A percentile compares a stretch with the other conserved stretches of the same genome.
phyloP scores from a whole-genome alignment of 2,329 filamentous ascomycete genomes.

The Aspergillus pseudoglaucus region DNA sequence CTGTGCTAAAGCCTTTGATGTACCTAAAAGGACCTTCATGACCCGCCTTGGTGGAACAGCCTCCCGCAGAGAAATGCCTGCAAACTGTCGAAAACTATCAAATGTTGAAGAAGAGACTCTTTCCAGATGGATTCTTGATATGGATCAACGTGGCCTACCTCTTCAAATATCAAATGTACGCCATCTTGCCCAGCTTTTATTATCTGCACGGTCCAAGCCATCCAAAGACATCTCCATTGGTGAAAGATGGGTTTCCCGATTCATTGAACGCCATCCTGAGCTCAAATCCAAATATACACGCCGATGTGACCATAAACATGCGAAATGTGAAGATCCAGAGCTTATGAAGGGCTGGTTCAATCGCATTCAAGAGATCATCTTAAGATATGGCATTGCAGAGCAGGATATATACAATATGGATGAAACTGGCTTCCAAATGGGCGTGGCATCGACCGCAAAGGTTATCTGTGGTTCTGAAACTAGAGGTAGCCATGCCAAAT shows the following conservation, averaged over 20 bases:
- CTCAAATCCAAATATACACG: not conserved
- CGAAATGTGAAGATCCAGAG: not conserved
- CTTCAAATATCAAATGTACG: not conserved
- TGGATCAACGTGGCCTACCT: not conserved
- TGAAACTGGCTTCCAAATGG: not conserved
- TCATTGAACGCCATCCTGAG: not conserved
- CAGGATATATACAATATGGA: constrained; percentile 1
- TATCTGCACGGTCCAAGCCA: not conserved
- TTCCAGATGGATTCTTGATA: not conserved
- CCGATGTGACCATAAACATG: not conserved
- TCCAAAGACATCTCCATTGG: not conserved
- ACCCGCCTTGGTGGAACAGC: not conserved
- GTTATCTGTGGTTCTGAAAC: not conserved
- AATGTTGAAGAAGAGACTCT: not conserved
- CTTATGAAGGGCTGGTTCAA: not conserved
- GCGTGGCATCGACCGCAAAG: not conserved
- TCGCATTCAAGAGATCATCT: not conserved
- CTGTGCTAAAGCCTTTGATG: constrained; percentile 1
- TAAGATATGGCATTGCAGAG: not conserved
- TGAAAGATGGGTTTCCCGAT: not conserved
- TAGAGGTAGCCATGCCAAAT: not conserved
- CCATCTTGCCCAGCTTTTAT: not conserved
- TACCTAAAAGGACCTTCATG: not conserved
- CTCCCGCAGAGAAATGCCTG: not conserved
- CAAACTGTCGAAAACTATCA: constrained; percentile 1